These are phyloP conservation scores for Platismatia glauca DNA, from an alignment of 495 filamentous ascomycete species.

Conservation along the genomic window DNA sequence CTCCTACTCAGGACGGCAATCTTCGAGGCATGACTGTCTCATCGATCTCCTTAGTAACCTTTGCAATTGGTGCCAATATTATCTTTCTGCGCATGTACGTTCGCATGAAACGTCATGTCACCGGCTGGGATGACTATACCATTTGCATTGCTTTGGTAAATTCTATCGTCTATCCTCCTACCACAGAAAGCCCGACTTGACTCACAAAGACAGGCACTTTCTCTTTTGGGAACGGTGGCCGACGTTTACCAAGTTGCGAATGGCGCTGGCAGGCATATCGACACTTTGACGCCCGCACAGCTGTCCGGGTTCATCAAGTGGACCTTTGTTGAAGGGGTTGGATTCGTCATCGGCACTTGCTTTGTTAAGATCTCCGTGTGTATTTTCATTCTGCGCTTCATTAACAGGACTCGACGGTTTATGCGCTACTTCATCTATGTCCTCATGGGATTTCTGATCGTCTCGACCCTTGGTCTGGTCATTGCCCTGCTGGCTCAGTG, in stretches of 20 bases:
- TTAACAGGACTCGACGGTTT: not conserved
- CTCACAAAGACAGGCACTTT: not conserved
- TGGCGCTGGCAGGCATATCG: not conserved
- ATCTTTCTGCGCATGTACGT: slow-evolving; percentile 1
- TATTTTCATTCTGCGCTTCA: not conserved
- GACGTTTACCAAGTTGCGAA: slow-evolving; percentile 1
- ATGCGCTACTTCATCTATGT: not conserved
- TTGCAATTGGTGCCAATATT: not conserved
- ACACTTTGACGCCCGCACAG: not conserved
- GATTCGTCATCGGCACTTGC: not conserved
- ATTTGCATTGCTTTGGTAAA: not conserved
- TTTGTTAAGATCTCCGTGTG: slow-evolving; percentile 1
- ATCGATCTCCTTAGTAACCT: not conserved
- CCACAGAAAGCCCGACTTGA: no score
- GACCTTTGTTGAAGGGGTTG: not conserved
- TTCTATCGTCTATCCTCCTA: not conserved
- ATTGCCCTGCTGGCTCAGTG: not conserved
- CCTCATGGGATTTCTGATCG: not conserved
- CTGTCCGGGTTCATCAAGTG: not conserved
- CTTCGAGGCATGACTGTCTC: not conserved
- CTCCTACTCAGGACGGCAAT: not conserved
- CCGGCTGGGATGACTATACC: slow-evolving; percentile 3
- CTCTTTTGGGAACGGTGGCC: not conserved
- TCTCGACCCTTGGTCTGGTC: not conserved
- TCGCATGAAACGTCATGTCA: not conserved